Conservation (phyloP, 2,329 filamentous ascomycete species). For the Talaromyces verruculosus region DNA sequence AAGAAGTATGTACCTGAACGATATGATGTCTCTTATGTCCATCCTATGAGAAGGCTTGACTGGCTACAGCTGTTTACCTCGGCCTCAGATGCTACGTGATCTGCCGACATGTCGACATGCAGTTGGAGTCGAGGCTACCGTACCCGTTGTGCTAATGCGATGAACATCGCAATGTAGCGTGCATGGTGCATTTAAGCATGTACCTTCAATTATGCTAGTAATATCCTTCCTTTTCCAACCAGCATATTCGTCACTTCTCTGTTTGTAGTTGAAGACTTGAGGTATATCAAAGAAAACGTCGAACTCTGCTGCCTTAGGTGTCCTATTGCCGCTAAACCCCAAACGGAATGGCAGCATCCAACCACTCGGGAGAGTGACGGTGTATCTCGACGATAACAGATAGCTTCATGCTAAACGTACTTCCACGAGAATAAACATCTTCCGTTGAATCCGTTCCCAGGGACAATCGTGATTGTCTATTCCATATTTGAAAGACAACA, state of each 20-base stretch:
- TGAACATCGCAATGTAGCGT: neutral
- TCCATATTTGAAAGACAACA: no score
- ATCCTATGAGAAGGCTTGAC: neutral
- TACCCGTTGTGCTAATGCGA: neutral
- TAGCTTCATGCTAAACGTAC: neutral
- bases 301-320: slow-evolving; percentile 1
- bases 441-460: neutral
- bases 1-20: no score
- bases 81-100: neutral
- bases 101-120: neutral
- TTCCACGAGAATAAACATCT: neutral
- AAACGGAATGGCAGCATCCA: slow-evolving; percentile 17
- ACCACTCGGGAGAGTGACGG: slow-evolving; percentile 1
- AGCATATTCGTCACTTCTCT: neutral
- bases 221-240: neutral
- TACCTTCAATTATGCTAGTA: neutral
- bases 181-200: neutral
- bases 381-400: slow-evolving; percentile 10
- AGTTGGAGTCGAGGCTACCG: neutral
- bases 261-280: neutral
- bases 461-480: neutral
- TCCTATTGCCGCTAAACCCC: slow-evolving; percentile 12
- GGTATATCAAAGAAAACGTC: neutral
- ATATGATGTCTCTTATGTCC: neutral
- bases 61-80: neutral